Base-by-base conservation (phyloP, 2,329 filamentous ascomycete genomes). In the Ascochyta pisi region DNA sequence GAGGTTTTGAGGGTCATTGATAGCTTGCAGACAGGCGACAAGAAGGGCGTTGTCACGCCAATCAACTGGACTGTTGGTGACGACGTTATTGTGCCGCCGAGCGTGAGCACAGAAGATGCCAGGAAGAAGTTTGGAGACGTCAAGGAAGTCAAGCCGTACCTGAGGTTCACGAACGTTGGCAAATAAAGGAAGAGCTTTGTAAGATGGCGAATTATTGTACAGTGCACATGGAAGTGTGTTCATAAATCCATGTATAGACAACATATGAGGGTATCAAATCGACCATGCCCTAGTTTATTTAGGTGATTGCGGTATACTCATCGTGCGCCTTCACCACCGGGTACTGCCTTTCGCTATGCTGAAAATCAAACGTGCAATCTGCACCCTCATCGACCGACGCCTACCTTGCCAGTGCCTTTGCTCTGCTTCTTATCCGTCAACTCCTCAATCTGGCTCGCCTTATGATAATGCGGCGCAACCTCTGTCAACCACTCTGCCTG, bases 391-490 rank as follows among this genome's bases (percentile, higher is more conserved):
- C 54, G 48, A 34, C 34, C 49, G 22, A 29, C 23, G 15, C 54
- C 49, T 23, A 52, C 54, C 19, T 40, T 49, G 2, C 57, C 15
- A 71, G 76, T 5, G 81, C 82, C 56, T 81, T 75, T 1, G 79
- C 82, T 90, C 0, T 87, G 85, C 78, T 89, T 83, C 77, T 91
- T 96, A 79, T 86, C 90, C 57, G 91, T 89, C 69, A 84, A 71
- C 1, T 92, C 87, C 69, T 97, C 94, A 37, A 97, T 75, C 71
- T 97, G 92, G 78, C 92, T 89, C 79, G 90, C 89, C 79, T 96
- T 97, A 75, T 97, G 91, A 71, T 92, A 96, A 79, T 98, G 95
- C 60, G 94, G 94, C 59, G 95, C 95, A 58, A 95, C 86, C 77
- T 98, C 94, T 6, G 87, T 85, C 66, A 99, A 74, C 93, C 93